Conservation (phyloP, 2,329 filamentous ascomycete species). For the Ascosphaera pollenicola region DNA sequence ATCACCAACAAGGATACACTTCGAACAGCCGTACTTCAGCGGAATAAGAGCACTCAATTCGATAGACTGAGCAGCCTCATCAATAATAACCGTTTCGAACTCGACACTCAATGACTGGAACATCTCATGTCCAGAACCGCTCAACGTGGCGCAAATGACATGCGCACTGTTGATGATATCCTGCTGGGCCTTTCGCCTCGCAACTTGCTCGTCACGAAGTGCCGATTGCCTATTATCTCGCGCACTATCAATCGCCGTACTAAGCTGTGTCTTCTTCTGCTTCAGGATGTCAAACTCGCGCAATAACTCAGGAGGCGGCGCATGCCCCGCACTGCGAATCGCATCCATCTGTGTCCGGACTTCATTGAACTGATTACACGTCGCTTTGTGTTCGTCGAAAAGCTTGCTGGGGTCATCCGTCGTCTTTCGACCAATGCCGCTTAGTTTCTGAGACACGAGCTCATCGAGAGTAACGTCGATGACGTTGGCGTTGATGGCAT, state of each 20-base stretch:
- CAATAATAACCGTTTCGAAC: conserved; percentile 96
- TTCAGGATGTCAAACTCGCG: conserved; percentile 60
- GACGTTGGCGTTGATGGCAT: conserved; percentile 78
- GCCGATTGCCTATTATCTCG: conserved; percentile 69
- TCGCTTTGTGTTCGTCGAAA: conserved; percentile 42
- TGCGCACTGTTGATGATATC: conserved; percentile 78
- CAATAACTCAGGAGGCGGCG: conserved; percentile 32
- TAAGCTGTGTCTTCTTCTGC: conserved; percentile 52
- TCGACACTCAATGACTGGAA: conserved; percentile 87
- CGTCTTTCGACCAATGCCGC: conserved; percentile 21
- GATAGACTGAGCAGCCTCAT: conserved; percentile 95
- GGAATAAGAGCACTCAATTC: conserved; percentile 92
- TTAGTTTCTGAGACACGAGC: conserved; percentile 55
- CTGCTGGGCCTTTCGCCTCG: conserved; percentile 65
- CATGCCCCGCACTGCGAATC: conserved; percentile 30
- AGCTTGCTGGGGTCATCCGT: conserved; percentile 37
- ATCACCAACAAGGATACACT: conserved; percentile 93
- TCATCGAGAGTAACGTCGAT: conserved; percentile 86
- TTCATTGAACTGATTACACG: conserved; percentile 43
- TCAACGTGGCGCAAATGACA: conserved; percentile 85
- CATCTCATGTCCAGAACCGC: conserved; percentile 91
- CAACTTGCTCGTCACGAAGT: conserved; percentile 67
- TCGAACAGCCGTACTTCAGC: conserved; percentile 88
- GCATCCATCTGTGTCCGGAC: conserved; percentile 52
- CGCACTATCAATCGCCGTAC: conserved; percentile 63